These are phyloP conservation scores for Chiua sp. DNA, from an alignment of 1,284 basidiomycete species.

Conservation along the genomic window DNA sequence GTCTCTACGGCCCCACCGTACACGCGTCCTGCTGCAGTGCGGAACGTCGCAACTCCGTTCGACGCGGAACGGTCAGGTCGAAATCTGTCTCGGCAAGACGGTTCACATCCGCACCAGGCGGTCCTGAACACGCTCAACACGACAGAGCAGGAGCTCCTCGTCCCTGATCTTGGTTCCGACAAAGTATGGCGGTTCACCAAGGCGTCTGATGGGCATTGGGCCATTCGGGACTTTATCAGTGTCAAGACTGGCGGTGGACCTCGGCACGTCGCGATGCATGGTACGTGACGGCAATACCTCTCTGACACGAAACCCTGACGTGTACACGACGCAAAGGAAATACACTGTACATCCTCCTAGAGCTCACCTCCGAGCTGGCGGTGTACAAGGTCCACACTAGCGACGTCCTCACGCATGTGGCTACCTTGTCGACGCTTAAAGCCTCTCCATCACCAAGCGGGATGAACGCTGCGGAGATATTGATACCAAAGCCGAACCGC, in stretches of 20 bases:
- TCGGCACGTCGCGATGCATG: slow-evolving; percentile 64
- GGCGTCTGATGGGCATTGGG: slow-evolving; percentile 49
- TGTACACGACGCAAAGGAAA: slow-evolving; percentile 44
- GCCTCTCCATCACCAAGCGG: slow-evolving; percentile 47
- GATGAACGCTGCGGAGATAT: slow-evolving; percentile 61
- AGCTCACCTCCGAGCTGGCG: slow-evolving; percentile 61
- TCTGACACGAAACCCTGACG: background rate
- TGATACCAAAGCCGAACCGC: slow-evolving; percentile 52
- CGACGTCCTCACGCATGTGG: slow-evolving; percentile 29
- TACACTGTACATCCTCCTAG: slow-evolving; percentile 66
- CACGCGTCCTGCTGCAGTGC: slow-evolving; percentile 37
- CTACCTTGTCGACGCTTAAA: slow-evolving; percentile 47
- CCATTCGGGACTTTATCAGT: slow-evolving; percentile 46
- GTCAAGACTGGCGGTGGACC: slow-evolving; percentile 66
- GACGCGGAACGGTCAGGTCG: slow-evolving; percentile 55
- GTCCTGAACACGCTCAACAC: slow-evolving; percentile 42
- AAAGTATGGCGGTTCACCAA: slow-evolving; percentile 60
- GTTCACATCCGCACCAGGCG: slow-evolving; percentile 74
- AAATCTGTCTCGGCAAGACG: slow-evolving; percentile 62
- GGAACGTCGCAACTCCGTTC: slow-evolving; percentile 45
- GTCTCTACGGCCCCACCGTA: slow-evolving; percentile 53
- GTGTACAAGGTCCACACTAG: slow-evolving; percentile 54
- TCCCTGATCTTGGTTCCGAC: slow-evolving; percentile 76
- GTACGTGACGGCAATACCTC: slow-evolving; percentile 43
- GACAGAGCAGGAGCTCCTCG: slow-evolving; percentile 58